Base-by-base conservation (phyloP, 1,139 yeast species). In the Yamadazyma taylorii region DNA sequence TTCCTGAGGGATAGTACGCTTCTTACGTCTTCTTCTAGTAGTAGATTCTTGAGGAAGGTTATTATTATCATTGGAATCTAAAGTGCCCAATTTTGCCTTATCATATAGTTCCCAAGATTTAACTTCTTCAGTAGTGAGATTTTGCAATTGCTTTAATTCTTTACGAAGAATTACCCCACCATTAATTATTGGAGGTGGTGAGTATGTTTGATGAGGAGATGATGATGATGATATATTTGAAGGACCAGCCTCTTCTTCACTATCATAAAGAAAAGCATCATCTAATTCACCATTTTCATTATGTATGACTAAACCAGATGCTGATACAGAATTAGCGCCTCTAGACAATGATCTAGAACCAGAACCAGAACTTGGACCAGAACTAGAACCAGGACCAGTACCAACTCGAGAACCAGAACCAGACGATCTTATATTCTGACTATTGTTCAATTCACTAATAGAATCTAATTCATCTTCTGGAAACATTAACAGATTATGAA, bases 61-160 rank as follows among this genome's bases (percentile, higher is more conserved):
- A 25, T 28, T 38, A 16, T 39, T 33, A 5, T 22, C 36, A 8
- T n/a, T 28, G n/a, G 19, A 36, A n/a, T 39, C 47, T 13, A 35
- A 43, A n/a, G 36, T 40, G 4, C 30, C 30, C 13, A 27, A 7
- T 24, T 65, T 49, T 1, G 62, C 69, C 34, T 51, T 52, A 4
- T 70, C 73, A 42, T 69, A 69, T 29, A 59, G 38, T 17, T 60
- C 62, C 77, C 77, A 71, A 1, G 75, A 60, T 32, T 53, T 52
- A 5, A 56, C 45, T 41, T 71, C 77, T 17, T 69, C 77, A 10
- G 55, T 47, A 1, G 69, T 56, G 15, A 69, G 48, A 26, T 50
- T 53, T 36, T 60, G 57, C 7, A 51, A 40, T 23, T 58, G 66
- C 14, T 62, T 55, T 17, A 55, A 55, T 41, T 69, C 76, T 32